Conservation (phyloP, 805 yeast species). For the Hanseniaspora guilliermondii region DNA sequence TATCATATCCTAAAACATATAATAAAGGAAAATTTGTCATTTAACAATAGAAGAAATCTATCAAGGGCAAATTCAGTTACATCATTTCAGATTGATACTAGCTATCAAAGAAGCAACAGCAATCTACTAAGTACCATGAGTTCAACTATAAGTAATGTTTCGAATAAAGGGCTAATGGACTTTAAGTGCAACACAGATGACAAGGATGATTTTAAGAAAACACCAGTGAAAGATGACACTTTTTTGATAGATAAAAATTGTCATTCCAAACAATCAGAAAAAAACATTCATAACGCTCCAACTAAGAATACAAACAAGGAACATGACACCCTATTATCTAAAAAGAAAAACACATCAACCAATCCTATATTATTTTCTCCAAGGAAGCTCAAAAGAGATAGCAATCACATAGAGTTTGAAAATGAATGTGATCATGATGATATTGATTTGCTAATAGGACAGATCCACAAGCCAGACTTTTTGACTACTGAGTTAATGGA, state of each 20-base stretch:
- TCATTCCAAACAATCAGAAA: background rate
- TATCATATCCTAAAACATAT: conserved; percentile 14
- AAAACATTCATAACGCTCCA: background rate
- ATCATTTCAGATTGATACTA: conserved; percentile 10
- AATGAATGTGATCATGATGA: background rate
- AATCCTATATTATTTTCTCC: conserved; percentile 12
- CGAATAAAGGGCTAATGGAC: background rate
- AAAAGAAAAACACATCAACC: background rate
- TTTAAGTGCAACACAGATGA: background rate
- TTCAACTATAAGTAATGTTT: background rate
- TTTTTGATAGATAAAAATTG: background rate
- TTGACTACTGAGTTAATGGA: background rate
- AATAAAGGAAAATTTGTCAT: conserved; percentile 19
- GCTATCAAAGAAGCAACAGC: background rate
- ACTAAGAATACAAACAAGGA: background rate
- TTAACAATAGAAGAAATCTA: conserved; percentile 15
- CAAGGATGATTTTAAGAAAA: background rate
- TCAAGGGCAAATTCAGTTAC: conserved; percentile 8
- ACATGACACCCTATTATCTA: background rate
- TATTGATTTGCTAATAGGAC: background rate
- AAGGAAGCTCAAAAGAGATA: conserved; percentile 9
- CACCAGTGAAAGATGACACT: background rate
- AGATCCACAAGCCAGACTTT: background rate
- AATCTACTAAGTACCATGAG: background rate
- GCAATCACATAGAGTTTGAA: background rate